Evolutionary conservation across 176 grass and related monocot species (phyloP).

Genomic region (Eragrostis nindensis): DNA sequence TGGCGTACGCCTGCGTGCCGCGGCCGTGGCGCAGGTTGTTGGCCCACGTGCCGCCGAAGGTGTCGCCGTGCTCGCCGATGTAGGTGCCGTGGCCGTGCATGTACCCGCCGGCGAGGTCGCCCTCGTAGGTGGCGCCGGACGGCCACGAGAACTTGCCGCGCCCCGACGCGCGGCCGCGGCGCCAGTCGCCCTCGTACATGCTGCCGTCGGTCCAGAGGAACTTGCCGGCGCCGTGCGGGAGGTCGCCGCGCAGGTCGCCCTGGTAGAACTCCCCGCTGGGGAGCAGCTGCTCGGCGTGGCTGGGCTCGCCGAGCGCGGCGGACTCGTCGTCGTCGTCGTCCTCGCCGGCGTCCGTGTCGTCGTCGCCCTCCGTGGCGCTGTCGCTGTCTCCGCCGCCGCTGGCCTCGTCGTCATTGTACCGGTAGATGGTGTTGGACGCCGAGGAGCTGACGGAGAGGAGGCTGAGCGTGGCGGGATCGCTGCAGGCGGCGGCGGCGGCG

Average conservation of each 20-base stretch:
- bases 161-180: slow-evolving; percentile 54
- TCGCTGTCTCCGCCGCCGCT: background rate
- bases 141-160: slow-evolving; percentile 84
- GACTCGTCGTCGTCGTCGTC: background rate
- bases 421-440: slow-evolving; percentile 50
- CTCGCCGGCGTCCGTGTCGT: background rate
- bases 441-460: slow-evolving; percentile 34
- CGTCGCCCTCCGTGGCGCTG: background rate
- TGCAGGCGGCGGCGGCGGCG: background rate
- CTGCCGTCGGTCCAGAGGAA: slow-evolving; percentile 82
- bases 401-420: slow-evolving; percentile 24
- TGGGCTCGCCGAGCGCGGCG: slow-evolving; percentile 20
- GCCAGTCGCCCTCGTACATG: slow-evolving; percentile 85
- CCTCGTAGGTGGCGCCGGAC: slow-evolving; percentile 80
- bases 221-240: slow-evolving; percentile 68
- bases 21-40: slow-evolving; percentile 78
- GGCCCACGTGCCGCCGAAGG: slow-evolving; percentile 67
- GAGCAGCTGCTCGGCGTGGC: slow-evolving; percentile 57
- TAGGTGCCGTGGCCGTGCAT: slow-evolving; percentile 78
- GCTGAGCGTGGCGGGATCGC: background rate
- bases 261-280: slow-evolving; percentile 73
- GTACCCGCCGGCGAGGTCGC: slow-evolving; percentile 64
- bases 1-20: slow-evolving; percentile 68
- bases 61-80: slow-evolving; percentile 72
- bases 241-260: slow-evolving; percentile 45